Conservation (phyloP, 257 asterid species). For the Salvia rosmarinus region DNA sequence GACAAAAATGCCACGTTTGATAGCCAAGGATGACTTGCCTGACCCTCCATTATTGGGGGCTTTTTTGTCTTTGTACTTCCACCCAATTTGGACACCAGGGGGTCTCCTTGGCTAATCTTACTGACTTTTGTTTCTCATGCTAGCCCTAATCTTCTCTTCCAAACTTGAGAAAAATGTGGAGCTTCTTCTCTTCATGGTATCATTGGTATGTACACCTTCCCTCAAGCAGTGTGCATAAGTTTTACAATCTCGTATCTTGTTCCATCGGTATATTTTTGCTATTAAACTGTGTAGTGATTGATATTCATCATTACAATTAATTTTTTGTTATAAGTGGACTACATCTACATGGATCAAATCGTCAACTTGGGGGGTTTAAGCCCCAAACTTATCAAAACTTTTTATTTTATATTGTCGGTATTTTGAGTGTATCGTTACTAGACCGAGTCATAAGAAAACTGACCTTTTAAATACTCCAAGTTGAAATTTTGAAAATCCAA, state of each 20-base stretch:
- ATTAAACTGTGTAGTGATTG: too few relatives aligned
- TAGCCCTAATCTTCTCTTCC: constrained; percentile 41
- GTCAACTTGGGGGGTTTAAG: too few relatives aligned
- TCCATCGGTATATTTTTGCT: neutral
- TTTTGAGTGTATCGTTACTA: too few relatives aligned
- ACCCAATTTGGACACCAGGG: constrained; percentile 44
- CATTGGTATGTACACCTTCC: constrained; percentile 5
- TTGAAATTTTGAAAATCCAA: too few relatives aligned
- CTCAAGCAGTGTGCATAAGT: neutral
- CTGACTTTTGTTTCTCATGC: constrained; percentile 50
- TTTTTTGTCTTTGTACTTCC: neutral
- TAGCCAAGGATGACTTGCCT: constrained; percentile 65
- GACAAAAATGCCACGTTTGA: constrained; percentile 35
- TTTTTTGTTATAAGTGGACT: too few relatives aligned
- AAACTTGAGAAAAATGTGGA: neutral
- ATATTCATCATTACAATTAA: neutral
- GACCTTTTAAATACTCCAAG: too few relatives aligned
- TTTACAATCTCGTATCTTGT: neutral
- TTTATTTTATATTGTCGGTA: too few relatives aligned
- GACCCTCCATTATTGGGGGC: constrained; percentile 32
- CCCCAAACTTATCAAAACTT: too few relatives aligned
- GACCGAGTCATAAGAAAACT: too few relatives aligned
- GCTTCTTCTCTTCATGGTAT: neutral
- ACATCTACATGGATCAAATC: too few relatives aligned
- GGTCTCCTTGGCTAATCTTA: constrained; percentile 55